These are phyloP conservation scores for Parachaetomium inaequale DNA, from an alignment of 495 filamentous ascomycete species.

Conservation along the genomic window DNA sequence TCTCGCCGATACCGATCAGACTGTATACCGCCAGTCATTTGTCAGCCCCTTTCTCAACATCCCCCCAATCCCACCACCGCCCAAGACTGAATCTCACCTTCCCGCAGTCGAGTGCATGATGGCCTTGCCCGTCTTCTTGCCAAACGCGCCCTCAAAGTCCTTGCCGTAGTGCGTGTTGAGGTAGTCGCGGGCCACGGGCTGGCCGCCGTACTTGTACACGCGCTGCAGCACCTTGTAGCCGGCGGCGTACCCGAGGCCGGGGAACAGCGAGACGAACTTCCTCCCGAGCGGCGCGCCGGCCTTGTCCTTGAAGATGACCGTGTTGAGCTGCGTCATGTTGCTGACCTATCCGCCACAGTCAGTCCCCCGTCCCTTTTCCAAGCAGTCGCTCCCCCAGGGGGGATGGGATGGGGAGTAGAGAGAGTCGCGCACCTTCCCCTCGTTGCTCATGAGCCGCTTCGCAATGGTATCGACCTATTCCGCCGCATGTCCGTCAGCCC, in stretches of 20 bases:
- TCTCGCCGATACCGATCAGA: constrained; percentile 95
- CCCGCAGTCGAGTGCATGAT: constrained; percentile 96
- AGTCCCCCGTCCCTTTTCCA: constrained; percentile 18
- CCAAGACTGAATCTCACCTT: constrained; percentile 49
- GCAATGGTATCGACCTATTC: constrained; percentile 93
- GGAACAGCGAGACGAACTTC: constrained; percentile 95
- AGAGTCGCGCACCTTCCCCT: constrained; percentile 56
- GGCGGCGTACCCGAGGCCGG: constrained; percentile 92
- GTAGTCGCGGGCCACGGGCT: constrained; percentile 92
- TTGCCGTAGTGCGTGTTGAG: constrained; percentile 74
- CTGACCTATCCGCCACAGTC: constrained; percentile 50
- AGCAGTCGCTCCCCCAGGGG: neutral
- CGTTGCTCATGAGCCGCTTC: constrained; percentile 99
- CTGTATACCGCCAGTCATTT: constrained; percentile 26
- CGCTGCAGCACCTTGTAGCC: constrained; percentile 97
- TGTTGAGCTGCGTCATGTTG: constrained; percentile 62
- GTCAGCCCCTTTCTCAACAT: neutral
- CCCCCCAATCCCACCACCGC: neutral
- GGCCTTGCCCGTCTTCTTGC: constrained; percentile 94
- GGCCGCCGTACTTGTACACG: constrained; percentile 98
- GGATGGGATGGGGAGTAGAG: neutral
- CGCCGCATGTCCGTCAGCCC: constrained; percentile 23
- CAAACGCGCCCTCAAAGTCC: constrained; percentile 84
- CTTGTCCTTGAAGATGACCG: constrained; percentile 91
- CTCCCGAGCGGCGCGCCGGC: constrained; percentile 61